Conservation (phyloP, 148 eudicot genomes). For the Amaranthus hypochondriacus region DNA sequence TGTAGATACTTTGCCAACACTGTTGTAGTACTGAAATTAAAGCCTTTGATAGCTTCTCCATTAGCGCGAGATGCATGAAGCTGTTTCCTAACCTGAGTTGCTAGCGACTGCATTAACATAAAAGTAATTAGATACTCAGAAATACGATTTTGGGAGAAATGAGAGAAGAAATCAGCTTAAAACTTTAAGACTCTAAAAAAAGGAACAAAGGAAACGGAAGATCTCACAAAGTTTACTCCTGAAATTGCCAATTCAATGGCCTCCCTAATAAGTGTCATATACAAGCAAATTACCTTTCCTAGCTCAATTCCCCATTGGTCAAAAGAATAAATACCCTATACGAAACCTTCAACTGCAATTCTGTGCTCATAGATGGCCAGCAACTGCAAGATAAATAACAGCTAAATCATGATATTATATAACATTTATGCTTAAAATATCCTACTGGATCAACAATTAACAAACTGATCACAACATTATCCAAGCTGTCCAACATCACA, state of each 20-base stretch:
- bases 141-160: background rate
- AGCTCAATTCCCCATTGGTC: conserved; percentile 99
- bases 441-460: no score
- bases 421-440: no score
- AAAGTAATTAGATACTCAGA: background rate
- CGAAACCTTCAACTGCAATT: conserved; percentile 92
- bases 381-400: conserved; percentile 45
- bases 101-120: conserved; percentile 70
- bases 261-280: background rate
- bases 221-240: background rate
- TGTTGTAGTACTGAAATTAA: conserved; percentile 81
- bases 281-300: conserved; percentile 66
- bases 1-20: conserved; percentile 60
- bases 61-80: conserved; percentile 81
- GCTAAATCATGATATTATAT: background rate
- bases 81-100: conserved; percentile 91
- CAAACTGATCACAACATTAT: no score
- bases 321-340: conserved; percentile 95
- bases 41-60: conserved; percentile 68
- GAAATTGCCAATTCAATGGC: background rate
- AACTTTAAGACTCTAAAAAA: background rate
- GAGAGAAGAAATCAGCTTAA: background rate
- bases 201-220: background rate
- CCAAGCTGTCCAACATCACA: no score
- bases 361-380: conserved; percentile 95